These are phyloP conservation scores for Phoma herbarum DNA, from an alignment of 2,329 filamentous ascomycete species.

Conservation along the genomic window DNA sequence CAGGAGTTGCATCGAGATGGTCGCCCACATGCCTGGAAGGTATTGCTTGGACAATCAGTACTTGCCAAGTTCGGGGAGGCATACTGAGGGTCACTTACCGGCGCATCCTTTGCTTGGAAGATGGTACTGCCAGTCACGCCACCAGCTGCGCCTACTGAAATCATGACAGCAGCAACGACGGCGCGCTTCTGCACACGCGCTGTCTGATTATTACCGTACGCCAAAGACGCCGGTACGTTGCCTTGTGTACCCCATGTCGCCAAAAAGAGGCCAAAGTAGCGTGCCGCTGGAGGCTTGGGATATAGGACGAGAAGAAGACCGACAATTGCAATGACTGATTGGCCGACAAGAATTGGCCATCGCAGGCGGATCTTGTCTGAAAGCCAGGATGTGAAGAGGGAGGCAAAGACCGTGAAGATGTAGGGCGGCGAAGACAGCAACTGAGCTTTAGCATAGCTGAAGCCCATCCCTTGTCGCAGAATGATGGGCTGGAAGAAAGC, in stretches of 20 bases:
- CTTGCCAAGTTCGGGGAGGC: too few species aligned
- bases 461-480: conserved; percentile 38
- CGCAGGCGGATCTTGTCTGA: conserved; percentile 35
- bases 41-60: conserved; percentile 27
- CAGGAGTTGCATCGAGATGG: conserved; percentile 37
- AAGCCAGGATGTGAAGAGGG: conserved; percentile 30
- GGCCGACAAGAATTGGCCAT: conserved; percentile 34
- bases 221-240: conserved; percentile 32
- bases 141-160: conserved; percentile 36
- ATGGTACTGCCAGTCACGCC: conserved; percentile 40
- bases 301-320: conserved; percentile 37
- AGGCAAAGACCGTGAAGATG: conserved; percentile 33
- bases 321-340: conserved; percentile 31
- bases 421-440: conserved; percentile 37
- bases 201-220: conserved; percentile 45
- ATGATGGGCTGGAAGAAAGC: conserved; percentile 39
- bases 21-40: conserved; percentile 42
- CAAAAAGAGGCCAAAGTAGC: conserved; percentile 40
- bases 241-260: conserved; percentile 33
- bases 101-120: conserved; percentile 39
- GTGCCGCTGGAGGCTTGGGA: conserved; percentile 29
- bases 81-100: conserved; percentile 23
- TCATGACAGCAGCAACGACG: conserved; percentile 44
- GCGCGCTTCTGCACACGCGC: conserved; percentile 42
- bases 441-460: conserved; percentile 35